Conservation (phyloP, 2,329 filamentous ascomycete species). For the Venturia effusa region DNA sequence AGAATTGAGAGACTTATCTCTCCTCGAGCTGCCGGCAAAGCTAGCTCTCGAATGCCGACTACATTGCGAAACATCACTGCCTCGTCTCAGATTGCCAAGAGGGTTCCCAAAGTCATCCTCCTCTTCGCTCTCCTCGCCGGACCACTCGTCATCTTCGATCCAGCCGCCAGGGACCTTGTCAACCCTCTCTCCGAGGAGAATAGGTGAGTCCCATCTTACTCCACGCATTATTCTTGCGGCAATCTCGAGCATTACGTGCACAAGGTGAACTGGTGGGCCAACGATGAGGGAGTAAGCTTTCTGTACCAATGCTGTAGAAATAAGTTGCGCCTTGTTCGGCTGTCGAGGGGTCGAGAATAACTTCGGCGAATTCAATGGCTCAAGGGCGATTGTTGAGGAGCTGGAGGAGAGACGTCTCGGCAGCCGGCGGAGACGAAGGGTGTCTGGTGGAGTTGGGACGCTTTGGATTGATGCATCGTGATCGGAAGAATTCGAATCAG, state of each 20-base stretch:
- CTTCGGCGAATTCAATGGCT: constrained; percentile 48
- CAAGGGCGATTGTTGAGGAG: neutral
- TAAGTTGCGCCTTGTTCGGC: constrained; percentile 1
- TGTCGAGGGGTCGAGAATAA: constrained; percentile 42
- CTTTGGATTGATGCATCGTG: constrained; percentile 20
- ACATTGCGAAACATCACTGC: constrained; percentile 1
- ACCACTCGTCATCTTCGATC: constrained; percentile 38
- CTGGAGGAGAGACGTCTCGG: neutral
- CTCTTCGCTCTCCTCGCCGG: constrained; percentile 24
- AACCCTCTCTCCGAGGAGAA: constrained; percentile 17
- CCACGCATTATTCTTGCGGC: constrained; percentile 59
- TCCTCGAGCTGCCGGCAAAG: neutral
- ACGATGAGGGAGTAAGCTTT: constrained; percentile 70
- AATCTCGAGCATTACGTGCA: constrained; percentile 70
- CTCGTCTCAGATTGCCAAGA: constrained; percentile 19
- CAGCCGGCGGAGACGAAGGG: constrained; percentile 25
- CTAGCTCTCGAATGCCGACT: neutral
- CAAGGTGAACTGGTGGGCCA: constrained; percentile 67
- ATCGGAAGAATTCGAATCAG: constrained; percentile 12
- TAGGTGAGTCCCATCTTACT: constrained; percentile 19
- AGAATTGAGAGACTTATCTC: neutral
- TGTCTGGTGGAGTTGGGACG: constrained; percentile 29
- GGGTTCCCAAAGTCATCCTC: constrained; percentile 49
- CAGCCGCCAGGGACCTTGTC: constrained; percentile 16
- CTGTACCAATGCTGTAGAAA: constrained; percentile 52